Percentiles rank a stretch among this genome's conserved stretches.
Evolutionary conservation across 2,329 filamentous ascomycete species (phyloP).

Genomic region (Anisogramma anomala): DNA sequence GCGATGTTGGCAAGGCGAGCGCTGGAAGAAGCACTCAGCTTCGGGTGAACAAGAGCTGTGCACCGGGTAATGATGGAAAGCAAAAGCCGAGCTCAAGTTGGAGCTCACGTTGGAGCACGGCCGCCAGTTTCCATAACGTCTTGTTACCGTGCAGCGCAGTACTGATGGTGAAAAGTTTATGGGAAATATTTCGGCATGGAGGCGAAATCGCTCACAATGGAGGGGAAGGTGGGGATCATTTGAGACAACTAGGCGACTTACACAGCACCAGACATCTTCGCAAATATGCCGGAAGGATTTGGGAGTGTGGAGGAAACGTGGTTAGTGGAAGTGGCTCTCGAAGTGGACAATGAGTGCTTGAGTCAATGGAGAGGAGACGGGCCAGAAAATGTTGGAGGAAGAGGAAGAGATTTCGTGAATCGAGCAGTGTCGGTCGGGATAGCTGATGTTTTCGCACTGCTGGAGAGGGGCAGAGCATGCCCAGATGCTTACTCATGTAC

Average conservation of each 20-base stretch:
- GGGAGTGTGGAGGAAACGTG: slow-evolving; percentile 18
- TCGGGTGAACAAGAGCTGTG: slow-evolving; percentile 19
- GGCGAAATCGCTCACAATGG: slow-evolving; percentile 19
- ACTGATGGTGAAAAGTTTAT: not conserved
- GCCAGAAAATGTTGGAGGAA: too few relatives aligned
- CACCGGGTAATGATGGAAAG: slow-evolving; percentile 6
- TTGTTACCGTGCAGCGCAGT: not conserved
- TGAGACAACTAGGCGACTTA: slow-evolving; percentile 35
- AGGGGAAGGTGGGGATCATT: slow-evolving; percentile 22
- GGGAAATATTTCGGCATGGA: slow-evolving; percentile 2
- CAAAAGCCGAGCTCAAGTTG: slow-evolving; percentile 4
- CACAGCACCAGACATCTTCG: slow-evolving; percentile 54
- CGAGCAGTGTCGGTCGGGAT: too few relatives aligned
- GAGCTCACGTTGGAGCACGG: not conserved
- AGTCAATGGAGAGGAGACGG: too few relatives aligned
- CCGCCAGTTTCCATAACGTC: not conserved
- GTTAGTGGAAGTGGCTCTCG: too few relatives aligned
- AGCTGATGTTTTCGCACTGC: too few relatives aligned
- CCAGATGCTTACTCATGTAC: too few relatives aligned
- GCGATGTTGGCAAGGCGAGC: slow-evolving; percentile 64
- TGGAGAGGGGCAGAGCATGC: too few relatives aligned
- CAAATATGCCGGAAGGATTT: slow-evolving; percentile 5
- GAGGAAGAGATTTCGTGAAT: too few relatives aligned
- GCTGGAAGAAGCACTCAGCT: slow-evolving; percentile 37
- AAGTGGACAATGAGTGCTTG: too few relatives aligned